phyloP scores from a whole-genome alignment of 2,329 filamentous ascomycete genomes.

The Gaeumannomyces tritici region DNA sequence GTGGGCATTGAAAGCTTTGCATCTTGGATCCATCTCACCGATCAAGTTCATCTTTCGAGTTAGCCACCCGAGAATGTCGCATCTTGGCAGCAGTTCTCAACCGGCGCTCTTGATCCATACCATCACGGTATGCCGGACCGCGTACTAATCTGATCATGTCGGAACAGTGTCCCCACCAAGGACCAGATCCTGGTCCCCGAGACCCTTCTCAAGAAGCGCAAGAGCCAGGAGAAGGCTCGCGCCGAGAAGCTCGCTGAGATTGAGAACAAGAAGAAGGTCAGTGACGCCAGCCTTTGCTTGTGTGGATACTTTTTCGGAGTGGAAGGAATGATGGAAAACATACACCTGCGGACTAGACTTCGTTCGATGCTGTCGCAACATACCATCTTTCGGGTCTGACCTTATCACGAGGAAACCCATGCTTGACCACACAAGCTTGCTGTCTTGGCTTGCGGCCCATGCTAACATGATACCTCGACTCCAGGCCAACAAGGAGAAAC shows the following conservation, averaged over 20 bases:
- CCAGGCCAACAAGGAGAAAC: slow-evolving; percentile 98
- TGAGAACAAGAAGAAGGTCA: slow-evolving; percentile 85
- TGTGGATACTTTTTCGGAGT: slow-evolving; percentile 13
- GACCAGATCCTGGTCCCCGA: slow-evolving; percentile 96
- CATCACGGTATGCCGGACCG: slow-evolving; percentile 53
- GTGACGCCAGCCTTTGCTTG: slow-evolving; percentile 16
- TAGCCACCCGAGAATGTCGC: slow-evolving; percentile 87
- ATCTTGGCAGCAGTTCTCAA: slow-evolving; percentile 86
- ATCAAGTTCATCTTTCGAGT: slow-evolving; percentile 78
- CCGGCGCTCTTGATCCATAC: slow-evolving; percentile 65
- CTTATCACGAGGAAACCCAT: slow-evolving; percentile 7
- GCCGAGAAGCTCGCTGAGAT: slow-evolving; percentile 73
- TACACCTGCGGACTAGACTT: slow-evolving; percentile 81
- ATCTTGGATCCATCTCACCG: slow-evolving; percentile 47
- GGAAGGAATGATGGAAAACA: slow-evolving; percentile 77
- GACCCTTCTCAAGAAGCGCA: slow-evolving; percentile 99
- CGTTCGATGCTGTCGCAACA: slow-evolving; percentile 94
- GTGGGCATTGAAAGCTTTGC: neutral
- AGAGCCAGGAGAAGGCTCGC: slow-evolving; percentile 98
- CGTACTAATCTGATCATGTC: slow-evolving; percentile 64
- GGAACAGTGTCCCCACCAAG: slow-evolving; percentile 82
- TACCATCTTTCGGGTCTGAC: slow-evolving; percentile 99
- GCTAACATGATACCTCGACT: slow-evolving; percentile 10
- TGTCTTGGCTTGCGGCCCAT: slow-evolving; percentile 21
- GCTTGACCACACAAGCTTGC: neutral